Evolutionary conservation across 371 early-diverging fungal species (phyloP), one percentile per base, ranked within the genome.

Genomic region (Syncephalastrum sp.): DNA sequence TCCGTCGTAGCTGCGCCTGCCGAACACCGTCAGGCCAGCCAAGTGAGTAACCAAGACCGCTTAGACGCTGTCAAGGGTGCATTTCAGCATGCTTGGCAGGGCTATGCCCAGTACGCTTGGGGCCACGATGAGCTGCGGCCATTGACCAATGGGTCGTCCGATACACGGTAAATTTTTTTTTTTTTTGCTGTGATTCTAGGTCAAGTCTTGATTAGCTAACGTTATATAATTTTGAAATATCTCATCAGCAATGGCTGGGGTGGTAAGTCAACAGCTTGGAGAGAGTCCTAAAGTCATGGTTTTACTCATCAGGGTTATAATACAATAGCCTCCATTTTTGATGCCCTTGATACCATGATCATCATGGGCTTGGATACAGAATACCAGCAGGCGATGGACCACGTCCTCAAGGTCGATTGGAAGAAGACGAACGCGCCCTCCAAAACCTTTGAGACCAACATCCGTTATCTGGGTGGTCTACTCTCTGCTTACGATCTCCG

Each of bases 271-370:
- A 13, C 23, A 33, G 10, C 38, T 21, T 21, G 21, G 2, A 21
- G 15, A 17, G 16, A 7, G 1, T 21, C 21, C 5, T 47, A 6
- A 29, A 13, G 24, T 13, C 46, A 38, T 7, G 29, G 4, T 29
- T 29, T 21, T 21, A 2, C 29, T 29, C 29, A 29, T 7, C 7
- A 29, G 1, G 29, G 0, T 7, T 29, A 29, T 29, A 41, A 42
- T 38, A 56, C 8, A 25, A 25, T 46, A 78, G 84, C 84, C 47
- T 88, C 91, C 3, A 82, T 93, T 57, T 79, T 94, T 29, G 96
- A 96, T 65, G 76, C 90, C 10, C 72, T 96, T 29, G 96, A 94
- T 61, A 94, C 96, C 2, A 78, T 92, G 52, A 59, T 83, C 38
- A 74, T 98, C 29, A 90, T 95, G 91, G 89, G 83, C 0, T 62